phyloP scores from a whole-genome alignment of 306 rosid genomes.

The Dryas drummondii region DNA sequence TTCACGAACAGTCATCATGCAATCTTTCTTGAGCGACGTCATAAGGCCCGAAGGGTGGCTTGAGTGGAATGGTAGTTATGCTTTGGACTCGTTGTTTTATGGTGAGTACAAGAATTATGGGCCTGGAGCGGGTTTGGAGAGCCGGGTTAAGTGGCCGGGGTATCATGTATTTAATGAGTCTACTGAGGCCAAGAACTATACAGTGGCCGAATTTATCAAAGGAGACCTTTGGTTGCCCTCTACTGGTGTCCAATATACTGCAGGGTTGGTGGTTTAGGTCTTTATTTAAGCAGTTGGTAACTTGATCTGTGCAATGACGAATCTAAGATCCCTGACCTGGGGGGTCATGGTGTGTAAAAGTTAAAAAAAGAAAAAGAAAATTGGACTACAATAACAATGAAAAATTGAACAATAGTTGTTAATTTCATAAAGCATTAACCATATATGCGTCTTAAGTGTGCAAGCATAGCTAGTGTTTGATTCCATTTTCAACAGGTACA shows the following conservation, averaged over 20 bases:
- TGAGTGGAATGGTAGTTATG: conserved; percentile 62
- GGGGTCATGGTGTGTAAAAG: too few relatives aligned
- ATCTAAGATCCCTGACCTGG: too few relatives aligned
- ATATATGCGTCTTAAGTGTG: too few relatives aligned
- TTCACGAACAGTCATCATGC: conserved; percentile 70
- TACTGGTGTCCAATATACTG: conserved; percentile 60
- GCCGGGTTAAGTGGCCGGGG: conserved; percentile 71
- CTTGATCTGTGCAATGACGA: too few relatives aligned
- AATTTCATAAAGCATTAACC: too few relatives aligned
- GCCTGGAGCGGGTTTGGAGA: conserved; percentile 42
- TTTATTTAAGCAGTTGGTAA: background rate
- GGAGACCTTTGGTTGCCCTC: conserved; percentile 81
- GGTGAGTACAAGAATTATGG: conserved; percentile 75
- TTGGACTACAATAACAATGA: too few relatives aligned
- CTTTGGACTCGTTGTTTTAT: conserved; percentile 57
- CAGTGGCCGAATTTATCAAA: conserved; percentile 63
- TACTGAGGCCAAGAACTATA: conserved; percentile 40
- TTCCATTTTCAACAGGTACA: too few relatives aligned
- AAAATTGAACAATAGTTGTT: too few relatives aligned
- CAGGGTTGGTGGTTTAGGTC: conserved; percentile 40
- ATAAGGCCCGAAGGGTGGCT: conserved; percentile 79
- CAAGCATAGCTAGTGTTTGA: too few relatives aligned
- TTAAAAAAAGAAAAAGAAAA: too few relatives aligned
- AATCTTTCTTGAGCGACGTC: conserved; percentile 44
- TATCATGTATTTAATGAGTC: conserved; percentile 51